These are phyloP conservation scores for Alternaria sp. DNA, from an alignment of 2,329 filamentous ascomycete genomes.

Conservation along the genomic window DNA sequence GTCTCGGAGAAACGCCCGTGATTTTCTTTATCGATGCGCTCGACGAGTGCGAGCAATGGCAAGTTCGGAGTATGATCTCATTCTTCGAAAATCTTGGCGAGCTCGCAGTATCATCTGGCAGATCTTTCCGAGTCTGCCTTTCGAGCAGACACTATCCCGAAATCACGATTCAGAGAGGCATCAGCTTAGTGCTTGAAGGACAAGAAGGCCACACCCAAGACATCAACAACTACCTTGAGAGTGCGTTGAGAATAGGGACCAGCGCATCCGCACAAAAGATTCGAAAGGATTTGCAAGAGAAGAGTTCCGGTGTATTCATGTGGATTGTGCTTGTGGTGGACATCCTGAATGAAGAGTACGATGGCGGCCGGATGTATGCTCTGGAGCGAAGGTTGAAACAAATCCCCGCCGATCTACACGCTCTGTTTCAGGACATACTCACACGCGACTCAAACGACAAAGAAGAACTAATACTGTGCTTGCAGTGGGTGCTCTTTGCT, in stretches of 20 bases:
- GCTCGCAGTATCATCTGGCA: constrained; percentile 13
- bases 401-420: background rate
- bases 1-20: constrained; percentile 21
- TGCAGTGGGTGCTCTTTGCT: constrained; percentile 33
- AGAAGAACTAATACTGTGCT: constrained; percentile 20
- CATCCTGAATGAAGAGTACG: constrained; percentile 56
- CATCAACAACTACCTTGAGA: constrained; percentile 39
- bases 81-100: constrained; percentile 55
- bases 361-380: constrained; percentile 37
- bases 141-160: constrained; percentile 56
- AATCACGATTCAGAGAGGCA: constrained; percentile 45
- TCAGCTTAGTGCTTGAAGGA: constrained; percentile 46
- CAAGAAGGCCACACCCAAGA: constrained; percentile 50
- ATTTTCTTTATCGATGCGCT: constrained; percentile 54
- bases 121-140: constrained; percentile 33
- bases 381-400: background rate
- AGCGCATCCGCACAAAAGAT: constrained; percentile 31
- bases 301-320: constrained; percentile 56
- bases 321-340: constrained; percentile 45
- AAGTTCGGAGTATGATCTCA: constrained; percentile 55
- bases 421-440: constrained; percentile 5
- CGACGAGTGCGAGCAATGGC: constrained; percentile 58
- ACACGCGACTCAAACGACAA: constrained; percentile 52
- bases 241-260: constrained; percentile 32
- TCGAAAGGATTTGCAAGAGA: constrained; percentile 43